Conservation (phyloP, 305 asterid species). For the Plantago rigida region DNA sequence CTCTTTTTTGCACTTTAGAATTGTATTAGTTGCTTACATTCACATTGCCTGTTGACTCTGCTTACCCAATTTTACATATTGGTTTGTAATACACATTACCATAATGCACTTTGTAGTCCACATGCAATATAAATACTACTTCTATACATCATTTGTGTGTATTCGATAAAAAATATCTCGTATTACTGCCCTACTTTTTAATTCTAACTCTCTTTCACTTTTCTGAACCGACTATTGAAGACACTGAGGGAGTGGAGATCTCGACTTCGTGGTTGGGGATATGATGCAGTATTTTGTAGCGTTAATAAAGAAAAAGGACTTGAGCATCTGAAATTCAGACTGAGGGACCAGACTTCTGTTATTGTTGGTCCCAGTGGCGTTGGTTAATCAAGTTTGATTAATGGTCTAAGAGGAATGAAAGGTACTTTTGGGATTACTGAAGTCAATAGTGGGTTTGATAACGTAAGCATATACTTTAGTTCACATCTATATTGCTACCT, state of each 20-base stretch:
- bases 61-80: no score
- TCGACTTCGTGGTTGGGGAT: conserved; percentile 79
- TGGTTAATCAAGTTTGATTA: conserved; percentile 90
- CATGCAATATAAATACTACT: no score
- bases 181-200: background rate
- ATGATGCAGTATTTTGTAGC: conserved; percentile 72
- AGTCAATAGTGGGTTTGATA: conserved; percentile 52
- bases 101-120: no score
- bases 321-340: conserved; percentile 58
- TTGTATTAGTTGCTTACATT: no score
- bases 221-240: conserved; percentile 35
- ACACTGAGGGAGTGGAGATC: conserved; percentile 55
- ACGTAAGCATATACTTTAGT: conserved; percentile 38
- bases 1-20: no score
- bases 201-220: background rate
- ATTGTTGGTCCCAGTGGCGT: conserved; percentile 95
- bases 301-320: conserved; percentile 65
- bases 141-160: no score
- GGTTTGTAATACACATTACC: no score
- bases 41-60: no score
- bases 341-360: conserved; percentile 78
- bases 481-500: no score
- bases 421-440: conserved; percentile 31
- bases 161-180: background rate
- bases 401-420: conserved; percentile 56